Base-by-base conservation (phyloP, 164 flowering plant species). In the Liquidambar formosana region DNA sequence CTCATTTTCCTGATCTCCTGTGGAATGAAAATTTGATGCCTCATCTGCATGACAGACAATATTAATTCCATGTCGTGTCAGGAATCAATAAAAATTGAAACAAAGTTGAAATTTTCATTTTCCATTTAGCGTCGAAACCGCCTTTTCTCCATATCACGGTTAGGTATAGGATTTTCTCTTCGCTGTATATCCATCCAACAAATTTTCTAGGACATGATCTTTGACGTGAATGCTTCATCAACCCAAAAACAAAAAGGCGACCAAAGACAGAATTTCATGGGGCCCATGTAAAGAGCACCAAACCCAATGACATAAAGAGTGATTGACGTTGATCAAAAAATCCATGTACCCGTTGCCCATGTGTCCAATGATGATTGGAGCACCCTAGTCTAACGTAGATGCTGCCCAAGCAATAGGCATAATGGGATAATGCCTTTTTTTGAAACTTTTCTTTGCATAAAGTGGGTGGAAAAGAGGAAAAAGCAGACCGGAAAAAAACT, bases 401-500 rank as follows among this genome's bases (percentile, higher is more conserved):
- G 53, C n/a, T 15, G 1, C 8, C n/a, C 9, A 10, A 49, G n/a
- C n/a, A n/a, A n/a, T n/a, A n/a, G n/a, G n/a, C 53, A 49, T 49
- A 18, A 49, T 49, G 41, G 41, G 41, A 33, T 33, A 6, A 2
- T 33, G 41, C 41, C 41, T 49, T 49, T 49, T 49, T 49, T 49
- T 16, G n/a, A 47, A 47, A 12, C 51, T 47, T 47, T 47, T 47
- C 14, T 13, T 12, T 13, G 53, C n/a, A n/a, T n/a, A n/a, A n/a
- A n/a, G n/a, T n/a, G n/a, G n/a, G n/a, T n/a, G 16, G n/a, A 49
- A 49, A 49, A 49, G 53, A 49, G 53, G 52, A n/a, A n/a, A 49
- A 18, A n/a, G 19, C 19, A 49, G 5, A 49, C 53, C 14, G 19
- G 53, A 49, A 49, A 15, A 49, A n/a, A n/a, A n/a, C n/a, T 49